Base-by-base conservation (phyloP, 164 flowering plant species). In the Akebia trifoliata region DNA sequence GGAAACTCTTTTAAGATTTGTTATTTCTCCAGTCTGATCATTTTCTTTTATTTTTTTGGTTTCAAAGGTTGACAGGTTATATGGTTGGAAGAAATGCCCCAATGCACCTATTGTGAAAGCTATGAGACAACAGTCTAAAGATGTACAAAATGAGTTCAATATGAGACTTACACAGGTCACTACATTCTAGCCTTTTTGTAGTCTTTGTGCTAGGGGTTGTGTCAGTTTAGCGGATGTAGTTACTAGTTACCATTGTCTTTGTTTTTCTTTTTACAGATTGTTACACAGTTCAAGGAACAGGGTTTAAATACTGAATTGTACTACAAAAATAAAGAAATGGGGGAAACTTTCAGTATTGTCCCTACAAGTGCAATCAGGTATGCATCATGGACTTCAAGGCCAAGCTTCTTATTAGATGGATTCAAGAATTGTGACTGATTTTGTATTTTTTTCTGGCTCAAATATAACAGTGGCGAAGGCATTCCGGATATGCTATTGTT, bases 301-400 rank as follows among this genome's bases (percentile, higher is more conserved):
- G 96, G 97, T 7, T 42, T 93, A 48, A 93, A 93, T 68, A 87
- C 97, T 32, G 95, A 86, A 53, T 70, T 93, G 67, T 93, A 93
- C 65, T 87, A 87, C 66, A 93, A 82, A 69, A 93, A 93, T 71
- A 86, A 65, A 72, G 97, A 90, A 61, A 86, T 80, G 96, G 89
- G 87, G 50, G 86, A 90, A 66, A 84, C 92, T 51, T 86, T 61
- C 71, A 93, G 82, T 67, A 93, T 93, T 63, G 95, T 93, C 4
- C 97, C 99, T 15, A 93, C 99, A 7, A 93, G 96, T 78, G 99
- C 99, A 40, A 78, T 90, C 50, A 93, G 84, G 99, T 87, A 61
- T 12, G 40, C 36, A 8, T 5, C 0, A 10, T 45, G 34, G 11
- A 44, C 34, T 26, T 24, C 0, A 26, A 50, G 7, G 7, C 14